phyloP scores from a whole-genome alignment of 2,329 filamentous ascomycete species.

The Sporothrix euskadiensis region DNA sequence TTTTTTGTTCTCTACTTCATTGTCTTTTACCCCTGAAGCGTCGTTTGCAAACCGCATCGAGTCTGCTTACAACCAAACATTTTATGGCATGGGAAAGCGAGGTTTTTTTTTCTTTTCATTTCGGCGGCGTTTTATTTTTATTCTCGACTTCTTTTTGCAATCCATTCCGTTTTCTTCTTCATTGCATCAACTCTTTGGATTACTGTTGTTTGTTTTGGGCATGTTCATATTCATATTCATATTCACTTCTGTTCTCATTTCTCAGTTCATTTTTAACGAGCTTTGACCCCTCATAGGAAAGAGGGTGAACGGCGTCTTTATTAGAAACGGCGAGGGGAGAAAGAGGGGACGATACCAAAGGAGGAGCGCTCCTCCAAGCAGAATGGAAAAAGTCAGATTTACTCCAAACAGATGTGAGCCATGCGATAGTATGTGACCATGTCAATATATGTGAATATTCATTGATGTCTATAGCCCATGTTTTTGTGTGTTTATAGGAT shows the following conservation, averaged over 20 bases:
- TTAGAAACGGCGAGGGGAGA: neutral
- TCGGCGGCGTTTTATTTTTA: slow-evolving; percentile 20
- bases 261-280: neutral
- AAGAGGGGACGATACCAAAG: slow-evolving; percentile 12
- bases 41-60: slow-evolving; percentile 2
- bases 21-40: slow-evolving; percentile 8
- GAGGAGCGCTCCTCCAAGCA: slow-evolving; percentile 9
- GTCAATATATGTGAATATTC: neutral
- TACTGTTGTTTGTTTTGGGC: neutral
- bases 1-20: neutral
- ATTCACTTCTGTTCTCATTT: neutral
- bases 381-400: neutral
- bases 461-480: neutral
- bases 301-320: slow-evolving; percentile 5
- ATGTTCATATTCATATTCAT: neutral
- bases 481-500: neutral
- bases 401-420: neutral
- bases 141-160: neutral
- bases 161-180: neutral
- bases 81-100: slow-evolving; percentile 28
- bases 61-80: slow-evolving; percentile 13
- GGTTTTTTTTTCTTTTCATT: slow-evolving; percentile 16
- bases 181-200: neutral
- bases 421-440: neutral
- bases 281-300: neutral